Conservation (phyloP, 768 basidiomycete genomes). For the Termitomyces eurrhizus region DNA sequence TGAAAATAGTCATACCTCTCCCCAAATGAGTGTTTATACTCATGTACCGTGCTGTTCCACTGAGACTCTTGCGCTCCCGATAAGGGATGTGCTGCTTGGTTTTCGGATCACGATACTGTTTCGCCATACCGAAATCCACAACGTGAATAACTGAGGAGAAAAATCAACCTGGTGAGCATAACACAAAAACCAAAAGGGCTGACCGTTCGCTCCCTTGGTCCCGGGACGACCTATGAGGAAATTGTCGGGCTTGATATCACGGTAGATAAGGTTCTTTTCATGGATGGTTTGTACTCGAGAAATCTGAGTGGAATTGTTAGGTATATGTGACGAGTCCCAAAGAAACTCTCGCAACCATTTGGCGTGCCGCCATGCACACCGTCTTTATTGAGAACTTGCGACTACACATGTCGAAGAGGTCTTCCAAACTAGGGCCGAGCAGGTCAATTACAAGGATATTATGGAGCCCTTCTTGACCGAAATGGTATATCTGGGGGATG, state of each 20-base stretch:
- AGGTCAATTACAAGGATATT: constrained; percentile 99
- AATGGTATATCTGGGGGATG: constrained; percentile 99
- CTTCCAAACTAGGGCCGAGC: constrained; percentile 93
- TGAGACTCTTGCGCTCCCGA: constrained; percentile 94
- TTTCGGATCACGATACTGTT: constrained; percentile 98
- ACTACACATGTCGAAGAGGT: constrained; percentile 98
- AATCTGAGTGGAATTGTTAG: constrained; percentile 47
- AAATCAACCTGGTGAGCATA: neutral
- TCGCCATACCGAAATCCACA: constrained; percentile 99
- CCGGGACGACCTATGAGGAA: constrained; percentile 94
- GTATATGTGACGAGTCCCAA: constrained; percentile 5
- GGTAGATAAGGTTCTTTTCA: constrained; percentile 99
- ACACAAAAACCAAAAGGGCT: constrained; percentile 18
- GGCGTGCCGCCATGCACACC: constrained; percentile 97
- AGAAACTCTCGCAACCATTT: constrained; percentile 62
- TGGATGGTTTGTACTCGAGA: constrained; percentile 97
- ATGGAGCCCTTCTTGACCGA: constrained; percentile 97
- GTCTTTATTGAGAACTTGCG: constrained; percentile 98
- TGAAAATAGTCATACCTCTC: constrained; percentile 55
- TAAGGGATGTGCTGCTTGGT: constrained; percentile 99
- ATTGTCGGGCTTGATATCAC: constrained; percentile 99
- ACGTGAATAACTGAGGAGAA: constrained; percentile 71
- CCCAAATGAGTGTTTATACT: constrained; percentile 99
- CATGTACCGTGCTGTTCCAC: constrained; percentile 99
- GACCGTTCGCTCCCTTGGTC: constrained; percentile 85